Conservation (phyloP, 2,329 filamentous ascomycete genomes). For the Verticillium dahliae region DNA sequence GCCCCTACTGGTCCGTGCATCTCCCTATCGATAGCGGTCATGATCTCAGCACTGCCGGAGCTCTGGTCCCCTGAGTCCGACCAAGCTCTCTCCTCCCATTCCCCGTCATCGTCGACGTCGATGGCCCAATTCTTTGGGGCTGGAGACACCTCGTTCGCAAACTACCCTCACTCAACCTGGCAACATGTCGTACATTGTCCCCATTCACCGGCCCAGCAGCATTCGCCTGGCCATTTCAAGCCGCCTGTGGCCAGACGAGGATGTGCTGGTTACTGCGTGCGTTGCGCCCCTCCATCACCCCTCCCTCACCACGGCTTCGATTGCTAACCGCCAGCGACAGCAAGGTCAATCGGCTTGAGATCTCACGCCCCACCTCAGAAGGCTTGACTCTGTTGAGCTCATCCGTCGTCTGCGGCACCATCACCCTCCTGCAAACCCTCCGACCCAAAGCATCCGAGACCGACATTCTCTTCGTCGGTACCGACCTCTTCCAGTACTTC, state of each 20-base stretch:
- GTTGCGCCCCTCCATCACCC: slow-evolving; percentile 22
- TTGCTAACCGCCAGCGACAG: slow-evolving; percentile 32
- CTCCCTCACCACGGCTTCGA: neutral
- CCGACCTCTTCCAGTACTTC: slow-evolving; percentile 85
- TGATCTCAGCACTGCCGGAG: neutral
- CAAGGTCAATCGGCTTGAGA: slow-evolving; percentile 78
- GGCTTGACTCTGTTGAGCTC: slow-evolving; percentile 60
- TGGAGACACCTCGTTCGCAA: neutral
- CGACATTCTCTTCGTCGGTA: slow-evolving; percentile 88
- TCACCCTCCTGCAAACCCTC: slow-evolving; percentile 78
- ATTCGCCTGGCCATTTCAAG: slow-evolving; percentile 82
- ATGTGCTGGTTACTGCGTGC: slow-evolving; percentile 84
- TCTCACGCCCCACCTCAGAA: slow-evolving; percentile 65
- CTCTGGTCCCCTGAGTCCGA: neutral
- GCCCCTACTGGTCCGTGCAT: neutral
- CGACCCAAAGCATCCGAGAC: slow-evolving; percentile 66
- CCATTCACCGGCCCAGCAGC: slow-evolving; percentile 88
- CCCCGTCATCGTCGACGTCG: neutral
- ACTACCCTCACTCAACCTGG: neutral
- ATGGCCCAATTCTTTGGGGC: neutral
- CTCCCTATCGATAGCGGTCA: neutral
- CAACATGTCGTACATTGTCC: slow-evolving; percentile 86
- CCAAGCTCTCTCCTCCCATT: neutral
- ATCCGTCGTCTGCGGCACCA: slow-evolving; percentile 73
- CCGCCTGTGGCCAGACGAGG: slow-evolving; percentile 63